Conservation (phyloP, 331 rosid species). For the Phaseolus coccineus region DNA sequence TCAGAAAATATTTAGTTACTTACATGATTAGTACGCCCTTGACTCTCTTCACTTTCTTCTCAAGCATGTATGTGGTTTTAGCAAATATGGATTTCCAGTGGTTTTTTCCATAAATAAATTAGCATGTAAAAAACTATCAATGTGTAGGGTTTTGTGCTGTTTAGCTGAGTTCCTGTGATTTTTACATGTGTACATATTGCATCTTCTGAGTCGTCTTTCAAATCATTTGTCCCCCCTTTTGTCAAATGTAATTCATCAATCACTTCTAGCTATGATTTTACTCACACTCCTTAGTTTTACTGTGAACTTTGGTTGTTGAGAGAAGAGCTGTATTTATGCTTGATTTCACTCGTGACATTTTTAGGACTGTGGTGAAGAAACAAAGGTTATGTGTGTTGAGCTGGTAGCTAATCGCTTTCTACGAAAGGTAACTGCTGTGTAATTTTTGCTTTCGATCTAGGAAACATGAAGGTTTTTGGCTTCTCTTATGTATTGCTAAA, state of each 20-base stretch:
- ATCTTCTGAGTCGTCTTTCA: constrained; percentile 17
- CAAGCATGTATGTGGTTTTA: neutral
- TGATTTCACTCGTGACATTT: constrained; percentile 40
- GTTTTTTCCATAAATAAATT: constrained; percentile 7
- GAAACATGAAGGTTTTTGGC: constrained; percentile 6
- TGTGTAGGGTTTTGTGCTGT: neutral
- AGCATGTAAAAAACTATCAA: neutral
- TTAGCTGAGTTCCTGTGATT: constrained; percentile 20
- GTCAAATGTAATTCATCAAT: constrained; percentile 22
- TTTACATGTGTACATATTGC: neutral
- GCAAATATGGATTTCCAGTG: constrained; percentile 15
- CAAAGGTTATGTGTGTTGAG: constrained; percentile 84
- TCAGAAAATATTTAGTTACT: neutral
- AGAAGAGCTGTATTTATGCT: constrained; percentile 35
- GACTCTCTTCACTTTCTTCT: constrained; percentile 15
- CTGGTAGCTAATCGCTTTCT: constrained; percentile 95
- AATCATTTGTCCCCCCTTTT: neutral
- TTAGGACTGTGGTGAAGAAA: constrained; percentile 71
- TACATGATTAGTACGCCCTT: neutral
- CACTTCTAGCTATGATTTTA: constrained; percentile 23
- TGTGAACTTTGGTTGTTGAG: constrained; percentile 22
- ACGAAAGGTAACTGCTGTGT: constrained; percentile 67
- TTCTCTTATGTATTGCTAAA: constrained; percentile 6
- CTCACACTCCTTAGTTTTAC: constrained; percentile 15
- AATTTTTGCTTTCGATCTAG: constrained; percentile 15